phyloP scores from a whole-genome alignment of 202 grass and related monocot species.

The Alloteropsis angusta region DNA sequence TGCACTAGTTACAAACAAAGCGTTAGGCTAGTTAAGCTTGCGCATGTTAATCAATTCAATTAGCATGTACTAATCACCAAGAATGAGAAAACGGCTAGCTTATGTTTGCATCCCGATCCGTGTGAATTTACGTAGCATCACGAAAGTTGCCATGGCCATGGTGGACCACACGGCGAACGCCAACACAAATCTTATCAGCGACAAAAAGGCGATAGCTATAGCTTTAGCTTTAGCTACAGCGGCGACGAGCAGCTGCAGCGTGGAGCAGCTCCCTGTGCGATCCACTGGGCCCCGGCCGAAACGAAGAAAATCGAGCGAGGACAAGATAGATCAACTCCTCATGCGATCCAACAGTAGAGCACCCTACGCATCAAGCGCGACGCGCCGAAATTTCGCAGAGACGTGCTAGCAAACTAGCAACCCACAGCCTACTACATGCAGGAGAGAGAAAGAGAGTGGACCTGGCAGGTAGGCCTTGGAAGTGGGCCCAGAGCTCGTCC shows the following conservation, averaged over 20 bases:
- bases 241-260: background rate
- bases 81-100: background rate
- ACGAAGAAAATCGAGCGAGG: background rate
- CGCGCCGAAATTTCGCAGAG: background rate
- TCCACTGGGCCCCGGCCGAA: slow-evolving; percentile 12
- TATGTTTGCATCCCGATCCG: slow-evolving; percentile 14
- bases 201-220: background rate
- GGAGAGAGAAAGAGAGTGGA: background rate
- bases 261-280: slow-evolving; percentile 9
- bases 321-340: background rate
- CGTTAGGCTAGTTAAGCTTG: background rate
- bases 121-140: background rate
- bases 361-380: background rate
- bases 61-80: background rate
- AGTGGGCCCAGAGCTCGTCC: slow-evolving; percentile 58
- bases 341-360: slow-evolving; percentile 4
- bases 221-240: slow-evolving; percentile 16
- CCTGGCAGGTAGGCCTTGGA: slow-evolving; percentile 55
- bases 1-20: too few relatives aligned
- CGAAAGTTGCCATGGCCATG: background rate
- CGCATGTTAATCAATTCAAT: background rate
- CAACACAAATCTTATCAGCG: background rate
- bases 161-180: background rate
- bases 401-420: background rate
- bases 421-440: background rate